Conservation (phyloP, 495 filamentous ascomycete species). For the Xylaria acuta region DNA sequence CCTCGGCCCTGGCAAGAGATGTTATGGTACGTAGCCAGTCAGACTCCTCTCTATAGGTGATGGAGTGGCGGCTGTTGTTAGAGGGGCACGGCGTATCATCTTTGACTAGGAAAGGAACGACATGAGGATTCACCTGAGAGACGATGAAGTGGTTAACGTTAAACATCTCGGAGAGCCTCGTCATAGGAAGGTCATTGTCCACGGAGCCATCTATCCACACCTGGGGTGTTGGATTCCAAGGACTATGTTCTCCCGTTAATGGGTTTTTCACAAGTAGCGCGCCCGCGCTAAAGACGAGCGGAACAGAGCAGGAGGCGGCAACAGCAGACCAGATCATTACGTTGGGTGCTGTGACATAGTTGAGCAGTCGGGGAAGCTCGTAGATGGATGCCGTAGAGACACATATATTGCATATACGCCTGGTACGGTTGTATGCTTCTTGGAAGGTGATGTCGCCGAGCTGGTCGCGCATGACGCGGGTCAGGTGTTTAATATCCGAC, state of each 20-base stretch:
- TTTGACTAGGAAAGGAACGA: slow-evolving; percentile 82
- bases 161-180: slow-evolving; percentile 89
- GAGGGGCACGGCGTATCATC: slow-evolving; percentile 63
- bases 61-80: slow-evolving; percentile 47
- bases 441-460: slow-evolving; percentile 92
- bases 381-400: slow-evolving; percentile 88
- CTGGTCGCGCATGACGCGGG: slow-evolving; percentile 76
- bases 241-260: slow-evolving; percentile 73
- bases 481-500: slow-evolving; percentile 82
- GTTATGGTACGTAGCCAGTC: slow-evolving; percentile 74
- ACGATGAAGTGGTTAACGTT: slow-evolving; percentile 99
- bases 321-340: slow-evolving; percentile 98
- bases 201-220: slow-evolving; percentile 94
- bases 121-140: slow-evolving; percentile 93
- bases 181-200: slow-evolving; percentile 94
- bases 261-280: slow-evolving; percentile 86
- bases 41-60: slow-evolving; percentile 42
- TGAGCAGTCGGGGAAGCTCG: slow-evolving; percentile 84
- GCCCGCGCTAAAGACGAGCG: slow-evolving; percentile 79
- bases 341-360: slow-evolving; percentile 92
- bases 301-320: slow-evolving; percentile 91
- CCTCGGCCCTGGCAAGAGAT: slow-evolving; percentile 79
- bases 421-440: slow-evolving; percentile 91
- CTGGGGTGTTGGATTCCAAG: slow-evolving; percentile 84
- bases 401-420: slow-evolving; percentile 89